Base-by-base conservation (phyloP, 2,329 filamentous ascomycete species). In the Rugonectria rugulosa region DNA sequence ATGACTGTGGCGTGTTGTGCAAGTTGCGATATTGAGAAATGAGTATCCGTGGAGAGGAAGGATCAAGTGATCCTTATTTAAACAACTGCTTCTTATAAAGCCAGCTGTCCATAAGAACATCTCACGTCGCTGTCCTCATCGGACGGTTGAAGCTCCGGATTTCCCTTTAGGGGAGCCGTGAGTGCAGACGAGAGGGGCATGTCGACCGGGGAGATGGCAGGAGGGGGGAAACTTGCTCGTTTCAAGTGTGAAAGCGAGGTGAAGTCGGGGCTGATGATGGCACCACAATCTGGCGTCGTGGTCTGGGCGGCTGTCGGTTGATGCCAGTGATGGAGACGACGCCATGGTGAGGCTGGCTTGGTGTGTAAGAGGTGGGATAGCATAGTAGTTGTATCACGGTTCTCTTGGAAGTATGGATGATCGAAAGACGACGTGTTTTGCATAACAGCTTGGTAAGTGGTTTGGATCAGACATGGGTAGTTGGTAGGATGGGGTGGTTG, bases 71-170 rank as follows among this genome's bases (percentile, higher is more conserved):
- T n/a, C n/a, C n/a, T n/a, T n/a, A n/a, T n/a, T n/a, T 51, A 46
- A 56, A 65, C 66, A 59, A 29, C 43, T n/a, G 7, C 6, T 21
- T 15, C 27, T 20, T 24, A 26, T 27, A 24, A 21, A 32, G 42
- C 40, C 41, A 57, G 27, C 38, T 45, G 45, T 24, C 38, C 34
- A 44, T 12, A 43, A 43, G 14, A 27, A 48, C n/a, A 31, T 48
- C 45, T 44, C 50, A 61, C 56, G 27, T 65, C 57, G 64, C 47
- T 68, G 62, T 64, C 66, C 65, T 67, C 62, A 60, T 68, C 66
- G 66, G 66, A 68, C 48, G 60, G 57, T 64, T 62, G 42, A 21
- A 52, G 44, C 52, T 59, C 66, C 65, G 66, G 43, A 46, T 68
- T 68, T 60, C 66, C 61, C 49, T 47, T 67, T 62, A 14, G 53